Evolutionary conservation across 1,284 basidiomycete species (phyloP).

Genomic region (Naganishia sp.): DNA sequence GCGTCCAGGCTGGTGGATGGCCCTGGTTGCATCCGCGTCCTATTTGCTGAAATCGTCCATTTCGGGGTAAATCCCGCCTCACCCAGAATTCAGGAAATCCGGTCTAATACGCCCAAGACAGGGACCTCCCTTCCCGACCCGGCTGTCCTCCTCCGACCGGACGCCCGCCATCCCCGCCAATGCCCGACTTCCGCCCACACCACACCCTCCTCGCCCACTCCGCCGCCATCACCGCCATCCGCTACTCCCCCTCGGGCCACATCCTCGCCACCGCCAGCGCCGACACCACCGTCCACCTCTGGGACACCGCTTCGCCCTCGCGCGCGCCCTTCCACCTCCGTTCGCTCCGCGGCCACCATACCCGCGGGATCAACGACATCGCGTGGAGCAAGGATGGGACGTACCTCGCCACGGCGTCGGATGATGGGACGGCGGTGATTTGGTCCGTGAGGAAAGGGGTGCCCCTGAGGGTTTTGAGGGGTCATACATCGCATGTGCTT

Average conservation of each 20-base stretch:
- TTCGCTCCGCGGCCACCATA: slow-evolving; percentile 33
- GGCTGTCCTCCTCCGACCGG: slow-evolving; percentile 12
- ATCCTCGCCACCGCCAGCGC: slow-evolving; percentile 43
- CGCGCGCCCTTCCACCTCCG: slow-evolving; percentile 33
- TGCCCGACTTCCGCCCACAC: slow-evolving; percentile 22
- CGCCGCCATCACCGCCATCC: slow-evolving; percentile 40
- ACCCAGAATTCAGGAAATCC: no score
- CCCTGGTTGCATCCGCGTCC: no score
- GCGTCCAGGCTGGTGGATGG: no score
- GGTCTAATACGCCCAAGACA: no score
- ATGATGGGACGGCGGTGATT: slow-evolving; percentile 80
- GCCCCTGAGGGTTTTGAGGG: slow-evolving; percentile 61
- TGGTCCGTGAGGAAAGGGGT: slow-evolving; percentile 64
- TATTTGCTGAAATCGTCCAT: no score
- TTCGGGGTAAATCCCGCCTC: neutral
- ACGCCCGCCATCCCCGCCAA: slow-evolving; percentile 6
- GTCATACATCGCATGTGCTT: slow-evolving; percentile 92
- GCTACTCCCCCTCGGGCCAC: slow-evolving; percentile 21
- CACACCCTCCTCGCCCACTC: slow-evolving; percentile 21
- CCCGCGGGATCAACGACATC: slow-evolving; percentile 56
- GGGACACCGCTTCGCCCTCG: slow-evolving; percentile 75
- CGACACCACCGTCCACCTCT: slow-evolving; percentile 63
- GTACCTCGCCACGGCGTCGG: slow-evolving; percentile 82
- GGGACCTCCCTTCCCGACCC: no score
- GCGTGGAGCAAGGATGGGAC: slow-evolving; percentile 58